A percentile compares a stretch with the other conserved stretches of the same genome.
Conservation (phyloP, 2,329 filamentous ascomycete species). For the Lithohypha guttulata region DNA sequence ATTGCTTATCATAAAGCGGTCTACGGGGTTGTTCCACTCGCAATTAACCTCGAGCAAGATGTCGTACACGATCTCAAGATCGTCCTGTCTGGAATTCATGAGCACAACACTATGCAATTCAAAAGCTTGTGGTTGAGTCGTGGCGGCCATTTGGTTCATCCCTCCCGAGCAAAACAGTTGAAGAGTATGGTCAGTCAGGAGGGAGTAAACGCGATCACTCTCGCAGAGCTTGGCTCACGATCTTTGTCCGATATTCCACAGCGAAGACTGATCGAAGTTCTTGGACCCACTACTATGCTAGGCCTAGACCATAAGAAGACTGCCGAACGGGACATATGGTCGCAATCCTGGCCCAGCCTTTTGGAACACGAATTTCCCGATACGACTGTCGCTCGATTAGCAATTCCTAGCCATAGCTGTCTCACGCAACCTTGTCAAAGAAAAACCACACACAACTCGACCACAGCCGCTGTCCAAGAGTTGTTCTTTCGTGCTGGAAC, state of each 20-base stretch:
- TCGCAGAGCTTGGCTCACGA: constrained; percentile 1
- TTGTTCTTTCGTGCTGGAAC: constrained; percentile 20
- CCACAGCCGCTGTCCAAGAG: constrained; percentile 10
- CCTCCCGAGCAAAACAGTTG: too few species aligned
- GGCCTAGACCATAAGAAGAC: not conserved
- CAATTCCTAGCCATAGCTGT: too few species aligned
- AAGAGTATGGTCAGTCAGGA: too few species aligned
- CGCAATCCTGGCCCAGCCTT: not conserved
- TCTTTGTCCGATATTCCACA: not conserved
- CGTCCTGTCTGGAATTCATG: constrained; percentile 9
- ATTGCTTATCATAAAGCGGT: constrained; percentile 6
- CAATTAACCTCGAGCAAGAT: constrained; percentile 15
- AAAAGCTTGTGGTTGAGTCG: constrained; percentile 25
- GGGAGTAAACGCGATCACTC: too few species aligned
- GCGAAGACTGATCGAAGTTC: constrained; percentile 17
- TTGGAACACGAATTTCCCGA: not conserved
- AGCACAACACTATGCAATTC: constrained; percentile 20
- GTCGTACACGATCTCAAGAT: constrained; percentile 21
- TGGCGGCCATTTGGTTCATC: constrained; percentile 13
- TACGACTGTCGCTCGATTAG: constrained; percentile 9
- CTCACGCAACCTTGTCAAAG: too few species aligned
- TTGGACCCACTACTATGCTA: constrained; percentile 13
- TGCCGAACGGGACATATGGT: not conserved
- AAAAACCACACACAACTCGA: too few species aligned
- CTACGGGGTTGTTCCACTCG: constrained; percentile 16